Evolutionary conservation across 441 rosid genomes (phyloP), one percentile per base, ranked within the genome.

Genomic region (Flueggea neowawraea): DNA sequence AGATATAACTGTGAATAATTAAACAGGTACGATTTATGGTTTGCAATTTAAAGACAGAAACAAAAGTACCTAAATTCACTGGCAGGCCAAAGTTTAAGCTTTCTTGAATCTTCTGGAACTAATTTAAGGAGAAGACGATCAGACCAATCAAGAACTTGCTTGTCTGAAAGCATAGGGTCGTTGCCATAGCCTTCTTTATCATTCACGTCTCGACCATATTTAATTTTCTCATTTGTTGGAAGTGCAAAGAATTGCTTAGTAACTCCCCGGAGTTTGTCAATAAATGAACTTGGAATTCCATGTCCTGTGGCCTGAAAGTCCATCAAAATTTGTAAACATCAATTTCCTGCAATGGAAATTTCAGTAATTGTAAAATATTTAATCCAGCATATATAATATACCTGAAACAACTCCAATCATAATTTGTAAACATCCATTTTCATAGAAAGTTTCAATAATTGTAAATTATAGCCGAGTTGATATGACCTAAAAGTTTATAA

Each of bases 351-450:
- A 47, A 47, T 6, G 8, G 45, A 47, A 14, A 9, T 47, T 14
- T 47, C 12, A 47, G 7, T 47, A 47, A 47, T 47, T 47, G 12
- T 47, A 12, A 47, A 4, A 0, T 47, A 4, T 47, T 47, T 47
- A 53, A 45, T 11, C 15, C 9, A 7, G 31, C 15, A 6, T 10
- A 1, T 5, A 31, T 1, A 33, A 16, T 32, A 45, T 17, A 88
- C 86, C 89, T 84, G 91, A 90, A 81, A 75, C 83, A 87, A 16
- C 89, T 90, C 70, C 84, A 76, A 47, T 68, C 63, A 68, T n/a
- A n/a, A n/a, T n/a, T n/a, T n/a, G n/a, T n/a, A n/a, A n/a, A n/a
- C n/a, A n/a, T n/a, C n/a, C n/a, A n/a, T n/a, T n/a, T n/a, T n/a
- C n/a, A n/a, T n/a, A n/a, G n/a, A n/a, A n/a, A n/a, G n/a, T n/a